Conservation (phyloP, 768 basidiomycete genomes). For the Lentinula lateritia region DNA sequence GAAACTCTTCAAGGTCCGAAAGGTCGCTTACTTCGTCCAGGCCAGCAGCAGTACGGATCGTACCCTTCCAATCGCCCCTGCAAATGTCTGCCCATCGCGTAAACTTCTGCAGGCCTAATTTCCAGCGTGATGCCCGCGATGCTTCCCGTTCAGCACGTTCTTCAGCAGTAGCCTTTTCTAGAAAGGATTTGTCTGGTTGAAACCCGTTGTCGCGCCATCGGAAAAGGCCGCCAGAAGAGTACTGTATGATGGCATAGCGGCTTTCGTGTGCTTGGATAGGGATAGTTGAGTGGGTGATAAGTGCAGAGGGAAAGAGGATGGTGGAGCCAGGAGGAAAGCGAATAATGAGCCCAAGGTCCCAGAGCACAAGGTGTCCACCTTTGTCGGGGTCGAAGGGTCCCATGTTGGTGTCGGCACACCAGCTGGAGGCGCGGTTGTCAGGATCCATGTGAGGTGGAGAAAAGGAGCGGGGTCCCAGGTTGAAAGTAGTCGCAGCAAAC, state of each 20-base stretch:
- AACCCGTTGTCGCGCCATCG: constrained; percentile 16
- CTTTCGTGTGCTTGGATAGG: neutral
- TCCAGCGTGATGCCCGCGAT: neutral
- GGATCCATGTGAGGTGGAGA: too few relatives aligned
- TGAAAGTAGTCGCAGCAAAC: neutral
- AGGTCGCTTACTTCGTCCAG: too few relatives aligned
- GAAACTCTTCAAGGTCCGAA: too few relatives aligned
- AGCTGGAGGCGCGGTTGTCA: too few relatives aligned
- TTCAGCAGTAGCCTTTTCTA: neutral
- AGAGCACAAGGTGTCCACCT: too few relatives aligned
- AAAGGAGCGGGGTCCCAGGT: neutral
- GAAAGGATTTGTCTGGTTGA: neutral
- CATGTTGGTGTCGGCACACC: too few relatives aligned
- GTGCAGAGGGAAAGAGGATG: constrained; percentile 16
- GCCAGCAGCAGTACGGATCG: too few relatives aligned
- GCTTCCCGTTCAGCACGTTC: neutral
- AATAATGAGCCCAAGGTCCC: too few relatives aligned
- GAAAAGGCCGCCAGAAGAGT: constrained; percentile 17
- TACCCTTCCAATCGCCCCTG: neutral
- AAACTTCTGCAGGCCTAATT: neutral
- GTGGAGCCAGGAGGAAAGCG: too few relatives aligned
- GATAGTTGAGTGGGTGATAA: constrained; percentile 11
- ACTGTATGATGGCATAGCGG: constrained; percentile 14
- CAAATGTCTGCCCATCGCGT: neutral
- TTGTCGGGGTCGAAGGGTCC: too few relatives aligned